Evolutionary conservation across 2,329 filamentous ascomycete species (phyloP), one percentile per base, ranked within the genome.

Genomic region (Pyricularia sp.): DNA sequence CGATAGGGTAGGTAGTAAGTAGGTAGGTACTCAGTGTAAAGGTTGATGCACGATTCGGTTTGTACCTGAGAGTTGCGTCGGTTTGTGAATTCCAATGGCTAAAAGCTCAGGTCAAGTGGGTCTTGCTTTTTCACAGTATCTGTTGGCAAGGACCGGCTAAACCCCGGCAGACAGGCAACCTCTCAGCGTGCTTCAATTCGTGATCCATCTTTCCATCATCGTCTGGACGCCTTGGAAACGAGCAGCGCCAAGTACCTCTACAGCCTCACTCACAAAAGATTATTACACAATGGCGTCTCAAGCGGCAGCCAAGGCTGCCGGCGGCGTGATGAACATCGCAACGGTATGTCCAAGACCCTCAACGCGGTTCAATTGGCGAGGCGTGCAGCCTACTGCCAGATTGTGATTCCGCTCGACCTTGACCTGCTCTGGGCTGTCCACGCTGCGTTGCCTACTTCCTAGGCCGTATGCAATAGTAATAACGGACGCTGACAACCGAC

Each of bases 201-300:
- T 61, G 58, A 61, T 61, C 58, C 58, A 26, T 61, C 58, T 61
- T 58, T 23, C 58, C 58, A 61, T 61, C 58, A 61, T 61, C 58
- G 58, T 61, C 26, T 36, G 63, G 50, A 23, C 65, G 66, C 14
- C 55, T 61, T 50, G 42, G 14, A 11, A 26, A 55, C 66, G 36
- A 17, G 68, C 59, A 55, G 65, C 65, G 26, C 12, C 36, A 42
- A 42, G 50, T 17, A 58, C 23, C n/a, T 28, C 30, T 61, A 65
- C 33, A 10, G 4, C 59, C 63, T 25, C 31, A 17, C 25, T 55
- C n/a, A 42, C 31, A 64, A n/a, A 14, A 4, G 61, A 36, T 30
- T 12, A 58, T 33, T 66, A 25, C 55, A 83, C 74, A 71, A 90
- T 90, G 88, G 86, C 85, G 74, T 85, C 86, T 73, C 87, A 88